Conservation (phyloP, 306 rosid genomes). For the Rubus idaeus region DNA sequence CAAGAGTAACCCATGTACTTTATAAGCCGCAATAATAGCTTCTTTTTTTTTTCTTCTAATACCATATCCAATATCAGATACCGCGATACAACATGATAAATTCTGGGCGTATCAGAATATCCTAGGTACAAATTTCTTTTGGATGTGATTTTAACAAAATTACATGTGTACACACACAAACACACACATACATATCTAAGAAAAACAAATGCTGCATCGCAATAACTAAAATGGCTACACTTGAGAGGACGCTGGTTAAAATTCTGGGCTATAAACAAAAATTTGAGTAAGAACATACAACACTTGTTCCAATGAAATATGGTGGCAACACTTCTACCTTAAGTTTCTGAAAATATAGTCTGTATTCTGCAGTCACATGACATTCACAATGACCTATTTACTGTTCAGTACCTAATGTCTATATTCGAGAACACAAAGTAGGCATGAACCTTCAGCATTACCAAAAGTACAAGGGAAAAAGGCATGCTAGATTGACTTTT, state of each 20-base stretch:
- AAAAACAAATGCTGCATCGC: background rate
- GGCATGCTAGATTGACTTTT: background rate
- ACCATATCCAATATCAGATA: background rate
- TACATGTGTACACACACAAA: background rate
- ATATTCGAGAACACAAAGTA: background rate
- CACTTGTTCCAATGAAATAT: background rate
- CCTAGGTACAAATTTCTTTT: background rate
- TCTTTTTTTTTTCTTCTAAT: background rate
- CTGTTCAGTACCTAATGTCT: background rate
- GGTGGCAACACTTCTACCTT: background rate
- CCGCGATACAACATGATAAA: background rate
- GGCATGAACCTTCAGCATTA: background rate
- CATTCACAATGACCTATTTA: background rate
- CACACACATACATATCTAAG: background rate
- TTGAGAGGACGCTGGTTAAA: background rate
- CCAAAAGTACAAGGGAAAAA: background rate
- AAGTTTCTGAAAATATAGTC: background rate
- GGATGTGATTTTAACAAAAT: background rate
- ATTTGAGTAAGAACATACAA: background rate
- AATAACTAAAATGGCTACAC: background rate
- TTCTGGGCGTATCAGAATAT: background rate
- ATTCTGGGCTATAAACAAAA: background rate
- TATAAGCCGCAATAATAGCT: background rate
- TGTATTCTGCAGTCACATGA: background rate
- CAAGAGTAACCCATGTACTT: background rate